Conservation (phyloP, 2,329 filamentous ascomycete genomes). For the Fusarium annulatum region DNA sequence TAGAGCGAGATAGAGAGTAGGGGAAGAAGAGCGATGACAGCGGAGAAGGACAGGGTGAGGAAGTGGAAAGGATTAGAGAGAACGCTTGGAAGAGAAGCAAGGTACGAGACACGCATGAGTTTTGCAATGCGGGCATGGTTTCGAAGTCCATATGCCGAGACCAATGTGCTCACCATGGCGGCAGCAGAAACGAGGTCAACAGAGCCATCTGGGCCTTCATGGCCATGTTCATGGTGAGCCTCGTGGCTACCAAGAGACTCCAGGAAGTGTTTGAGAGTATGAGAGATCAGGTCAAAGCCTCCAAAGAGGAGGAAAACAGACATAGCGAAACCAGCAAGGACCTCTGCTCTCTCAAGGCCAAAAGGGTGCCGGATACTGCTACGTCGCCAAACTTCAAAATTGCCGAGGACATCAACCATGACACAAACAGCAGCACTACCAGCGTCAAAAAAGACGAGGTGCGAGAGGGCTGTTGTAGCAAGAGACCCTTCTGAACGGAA, state of each 20-base stretch:
- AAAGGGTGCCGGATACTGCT: constrained; percentile 95
- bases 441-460: constrained; percentile 95
- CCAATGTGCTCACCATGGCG: constrained; percentile 83
- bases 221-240: constrained; percentile 75
- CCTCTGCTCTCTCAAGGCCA: constrained; percentile 89
- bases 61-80: constrained; percentile 96
- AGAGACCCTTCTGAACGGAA: constrained; percentile 87
- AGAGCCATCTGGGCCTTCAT: constrained; percentile 75
- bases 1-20: constrained; percentile 85
- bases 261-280: constrained; percentile 92
- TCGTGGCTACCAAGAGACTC: constrained; percentile 72
- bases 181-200: constrained; percentile 85
- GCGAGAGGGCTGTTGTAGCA: constrained; percentile 90
- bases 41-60: constrained; percentile 87
- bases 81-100: constrained; percentile 84
- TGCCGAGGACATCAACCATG: constrained; percentile 89
- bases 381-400: constrained; percentile 97
- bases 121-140: constrained; percentile 94
- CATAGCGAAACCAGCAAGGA: constrained; percentile 95
- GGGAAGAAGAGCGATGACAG: constrained; percentile 82
- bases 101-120: constrained; percentile 86
- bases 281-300: constrained; percentile 93
- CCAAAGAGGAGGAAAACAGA: constrained; percentile 97
- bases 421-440: constrained; percentile 92
- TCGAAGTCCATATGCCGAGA: constrained; percentile 86